phyloP scores from a whole-genome alignment of 2,329 filamentous ascomycete species.

The Rasamsonia emersonii region DNA sequence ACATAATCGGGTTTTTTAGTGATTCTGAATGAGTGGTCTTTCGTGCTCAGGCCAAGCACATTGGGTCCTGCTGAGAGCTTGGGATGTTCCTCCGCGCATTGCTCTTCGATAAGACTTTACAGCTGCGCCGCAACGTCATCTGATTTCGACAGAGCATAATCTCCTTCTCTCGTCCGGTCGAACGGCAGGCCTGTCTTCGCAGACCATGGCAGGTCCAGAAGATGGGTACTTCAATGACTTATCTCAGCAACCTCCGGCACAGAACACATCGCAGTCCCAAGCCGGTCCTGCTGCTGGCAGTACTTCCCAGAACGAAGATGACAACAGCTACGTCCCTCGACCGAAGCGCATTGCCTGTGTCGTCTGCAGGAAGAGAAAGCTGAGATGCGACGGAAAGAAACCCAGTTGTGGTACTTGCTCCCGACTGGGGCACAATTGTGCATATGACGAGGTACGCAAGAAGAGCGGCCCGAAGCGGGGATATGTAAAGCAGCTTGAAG shows the following conservation, averaged over 20 bases:
- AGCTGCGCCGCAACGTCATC: too few species aligned
- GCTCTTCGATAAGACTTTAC: too few species aligned
- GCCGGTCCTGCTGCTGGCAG: constrained; percentile 4
- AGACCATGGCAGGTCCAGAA: constrained; percentile 7
- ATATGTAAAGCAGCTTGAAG: constrained; percentile 89
- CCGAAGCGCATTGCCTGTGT: constrained; percentile 94
- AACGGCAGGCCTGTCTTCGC: not conserved
- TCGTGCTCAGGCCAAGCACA: too few species aligned
- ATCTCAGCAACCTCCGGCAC: constrained; percentile 32
- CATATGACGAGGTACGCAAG: constrained; percentile 84
- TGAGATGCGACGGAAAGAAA: constrained; percentile 77
- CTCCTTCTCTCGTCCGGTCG: not conserved
- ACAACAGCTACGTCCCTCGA: constrained; percentile 57
- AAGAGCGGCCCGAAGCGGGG: constrained; percentile 93
- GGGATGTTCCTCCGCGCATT: too few species aligned
- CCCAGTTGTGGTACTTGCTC: constrained; percentile 85
- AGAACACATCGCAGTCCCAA: constrained; percentile 22
- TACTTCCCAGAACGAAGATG: constrained; percentile 19
- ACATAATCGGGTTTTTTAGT: too few species aligned
- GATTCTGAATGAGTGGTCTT: too few species aligned
- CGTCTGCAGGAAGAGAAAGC: constrained; percentile 83
- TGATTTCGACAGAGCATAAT: too few species aligned
- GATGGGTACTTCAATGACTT: constrained; percentile 52
- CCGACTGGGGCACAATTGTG: constrained; percentile 75
- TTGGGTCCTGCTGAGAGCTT: too few species aligned